Evolutionary conservation across 75 land plant genomes (phyloP).

Genomic region (Azolla pinnata): DNA sequence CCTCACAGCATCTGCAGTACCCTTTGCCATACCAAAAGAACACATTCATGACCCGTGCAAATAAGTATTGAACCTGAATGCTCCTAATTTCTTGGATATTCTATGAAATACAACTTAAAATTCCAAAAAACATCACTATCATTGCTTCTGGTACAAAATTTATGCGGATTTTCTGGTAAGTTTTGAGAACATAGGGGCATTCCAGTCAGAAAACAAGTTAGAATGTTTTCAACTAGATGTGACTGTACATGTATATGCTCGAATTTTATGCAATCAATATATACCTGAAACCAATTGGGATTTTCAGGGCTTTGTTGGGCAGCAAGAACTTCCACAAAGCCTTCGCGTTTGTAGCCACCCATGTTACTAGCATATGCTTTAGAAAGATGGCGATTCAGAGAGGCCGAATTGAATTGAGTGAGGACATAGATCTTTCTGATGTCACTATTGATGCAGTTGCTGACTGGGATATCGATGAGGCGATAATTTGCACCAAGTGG

Average conservation of each 20-base stretch:
- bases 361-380: slow-evolving; percentile 97
- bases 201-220: too few species aligned
- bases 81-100: too few species aligned
- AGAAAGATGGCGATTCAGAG: slow-evolving; percentile 92
- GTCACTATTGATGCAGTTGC: slow-evolving; percentile 97
- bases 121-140: too few species aligned
- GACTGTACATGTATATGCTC: too few species aligned
- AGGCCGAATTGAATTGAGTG: slow-evolving; percentile 97
- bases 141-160: too few species aligned
- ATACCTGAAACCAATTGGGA: slow-evolving; percentile 99
- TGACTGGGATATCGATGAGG: slow-evolving; percentile 96
- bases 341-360: slow-evolving; percentile 98
- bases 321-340: slow-evolving; percentile 98
- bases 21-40: slow-evolving; percentile 27
- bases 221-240: too few species aligned
- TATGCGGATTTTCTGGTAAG: too few species aligned
- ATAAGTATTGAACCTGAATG: background rate
- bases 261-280: background rate
- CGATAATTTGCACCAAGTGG: slow-evolving; percentile 98
- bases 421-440: slow-evolving; percentile 93
- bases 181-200: too few species aligned
- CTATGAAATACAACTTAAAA: too few species aligned
- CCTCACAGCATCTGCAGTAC: slow-evolving; percentile 99
- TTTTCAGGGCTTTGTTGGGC: slow-evolving; percentile 99
- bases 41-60: too few species aligned